Evolutionary conservation across 176 grass and related monocot species (phyloP).

Genomic region (Chloris gayana): DNA sequence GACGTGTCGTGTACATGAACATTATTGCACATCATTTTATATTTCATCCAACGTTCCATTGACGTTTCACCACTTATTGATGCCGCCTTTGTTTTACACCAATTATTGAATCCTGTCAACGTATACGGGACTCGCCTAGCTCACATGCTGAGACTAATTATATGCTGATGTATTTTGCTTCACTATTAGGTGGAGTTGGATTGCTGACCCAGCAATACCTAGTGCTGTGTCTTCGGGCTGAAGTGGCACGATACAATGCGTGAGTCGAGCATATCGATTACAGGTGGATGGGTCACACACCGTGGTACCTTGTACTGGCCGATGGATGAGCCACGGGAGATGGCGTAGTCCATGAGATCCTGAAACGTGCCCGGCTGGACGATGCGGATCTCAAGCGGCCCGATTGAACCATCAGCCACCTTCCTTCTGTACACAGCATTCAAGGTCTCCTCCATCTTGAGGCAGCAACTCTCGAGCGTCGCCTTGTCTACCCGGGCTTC

Average conservation of each 20-base stretch:
- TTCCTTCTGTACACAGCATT: conserved; percentile 57
- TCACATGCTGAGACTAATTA: too few relatives aligned
- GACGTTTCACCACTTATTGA: too few relatives aligned
- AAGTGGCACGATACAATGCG: conserved; percentile 29
- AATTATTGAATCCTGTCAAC: too few relatives aligned
- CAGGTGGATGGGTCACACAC: conserved; percentile 43
- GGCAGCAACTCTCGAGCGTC: conserved; percentile 61
- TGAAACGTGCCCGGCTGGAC: conserved; percentile 54
- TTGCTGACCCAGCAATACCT: too few relatives aligned
- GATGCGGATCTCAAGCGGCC: conserved; percentile 69
- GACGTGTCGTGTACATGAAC: too few relatives aligned
- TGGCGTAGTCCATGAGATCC: conserved; percentile 66
- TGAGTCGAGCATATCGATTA: conserved; percentile 50
- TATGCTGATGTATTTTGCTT: too few relatives aligned
- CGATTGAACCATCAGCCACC: conserved; percentile 32
- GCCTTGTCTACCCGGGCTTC: too few relatives aligned
- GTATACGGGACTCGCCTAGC: too few relatives aligned
- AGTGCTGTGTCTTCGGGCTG: not conserved
- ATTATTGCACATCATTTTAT: too few relatives aligned
- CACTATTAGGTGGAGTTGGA: too few relatives aligned
- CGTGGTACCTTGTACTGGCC: conserved; percentile 81
- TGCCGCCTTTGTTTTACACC: too few relatives aligned
- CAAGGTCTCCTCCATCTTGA: conserved; percentile 54
- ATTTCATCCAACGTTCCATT: too few relatives aligned
- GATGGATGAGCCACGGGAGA: conserved; percentile 56